phyloP scores from a whole-genome alignment of 257 asterid genomes.

The Ilex asprella region DNA sequence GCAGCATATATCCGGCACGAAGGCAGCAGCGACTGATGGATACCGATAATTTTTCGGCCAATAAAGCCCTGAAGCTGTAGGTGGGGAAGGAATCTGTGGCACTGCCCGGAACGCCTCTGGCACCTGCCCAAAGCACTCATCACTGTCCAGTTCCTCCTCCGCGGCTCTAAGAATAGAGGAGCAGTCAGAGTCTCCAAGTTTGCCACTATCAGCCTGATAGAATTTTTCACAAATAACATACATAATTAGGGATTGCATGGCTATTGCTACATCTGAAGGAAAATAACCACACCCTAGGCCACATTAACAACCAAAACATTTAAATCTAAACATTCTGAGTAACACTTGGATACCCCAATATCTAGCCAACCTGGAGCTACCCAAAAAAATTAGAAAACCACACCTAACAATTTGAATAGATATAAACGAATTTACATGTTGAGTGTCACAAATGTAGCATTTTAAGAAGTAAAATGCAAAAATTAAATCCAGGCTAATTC shows the following conservation, averaged over 20 bases:
- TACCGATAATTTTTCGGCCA: slow-evolving; percentile 46
- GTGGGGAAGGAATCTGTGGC: slow-evolving; percentile 77
- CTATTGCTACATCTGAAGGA: too few species aligned
- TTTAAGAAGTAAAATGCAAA: too few species aligned
- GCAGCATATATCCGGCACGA: slow-evolving; percentile 61
- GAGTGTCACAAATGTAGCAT: too few species aligned
- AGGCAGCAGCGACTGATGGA: slow-evolving; percentile 28
- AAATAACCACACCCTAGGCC: too few species aligned
- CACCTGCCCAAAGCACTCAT: slow-evolving; percentile 52
- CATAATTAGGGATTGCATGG: background rate
- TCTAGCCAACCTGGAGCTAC: background rate
- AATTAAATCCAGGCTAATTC: too few species aligned
- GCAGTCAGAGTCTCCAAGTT: slow-evolving; percentile 55
- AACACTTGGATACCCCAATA: background rate
- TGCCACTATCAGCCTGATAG: slow-evolving; percentile 66
- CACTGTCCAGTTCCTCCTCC: slow-evolving; percentile 55
- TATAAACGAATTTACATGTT: too few species aligned
- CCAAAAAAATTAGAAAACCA: too few species aligned
- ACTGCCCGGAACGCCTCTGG: slow-evolving; percentile 67
- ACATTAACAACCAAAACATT: background rate
- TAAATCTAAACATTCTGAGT: too few species aligned
- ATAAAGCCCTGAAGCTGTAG: slow-evolving; percentile 79
- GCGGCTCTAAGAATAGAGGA: slow-evolving; percentile 40
- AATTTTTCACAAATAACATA: slow-evolving; percentile 13
- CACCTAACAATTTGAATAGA: too few species aligned